These are phyloP conservation scores for Colletotrichum lini DNA, from an alignment of 2,329 filamentous ascomycete species.

Conservation along the genomic window DNA sequence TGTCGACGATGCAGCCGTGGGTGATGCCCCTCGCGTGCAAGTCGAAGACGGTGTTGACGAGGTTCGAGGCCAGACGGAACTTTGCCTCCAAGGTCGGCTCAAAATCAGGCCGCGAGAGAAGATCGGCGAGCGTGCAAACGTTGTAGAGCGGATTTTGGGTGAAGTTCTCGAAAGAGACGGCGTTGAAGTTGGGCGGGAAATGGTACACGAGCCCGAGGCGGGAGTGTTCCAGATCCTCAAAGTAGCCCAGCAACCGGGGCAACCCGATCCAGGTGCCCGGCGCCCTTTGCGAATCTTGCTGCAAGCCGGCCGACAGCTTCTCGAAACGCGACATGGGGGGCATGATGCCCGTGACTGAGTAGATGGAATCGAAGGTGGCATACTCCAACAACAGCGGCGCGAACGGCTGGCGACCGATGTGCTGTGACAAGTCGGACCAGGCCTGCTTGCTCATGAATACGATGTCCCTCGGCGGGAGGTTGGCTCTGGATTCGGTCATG, in stretches of 20 bases:
- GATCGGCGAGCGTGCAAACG: slow-evolving; percentile 67
- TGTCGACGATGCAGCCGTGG: slow-evolving; percentile 79
- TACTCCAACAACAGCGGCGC: slow-evolving; percentile 79
- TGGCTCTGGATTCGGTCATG: slow-evolving; percentile 45
- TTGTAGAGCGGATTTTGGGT: slow-evolving; percentile 66
- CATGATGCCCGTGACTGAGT: slow-evolving; percentile 73
- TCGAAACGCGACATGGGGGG: slow-evolving; percentile 76
- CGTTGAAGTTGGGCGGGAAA: slow-evolving; percentile 76
- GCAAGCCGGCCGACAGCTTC: slow-evolving; percentile 72
- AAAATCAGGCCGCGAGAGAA: slow-evolving; percentile 66
- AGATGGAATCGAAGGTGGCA: slow-evolving; percentile 74
- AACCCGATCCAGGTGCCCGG: slow-evolving; percentile 73
- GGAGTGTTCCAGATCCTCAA: slow-evolving; percentile 79
- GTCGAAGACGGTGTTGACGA: slow-evolving; percentile 80
- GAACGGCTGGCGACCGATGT: slow-evolving; percentile 61
- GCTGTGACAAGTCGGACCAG: slow-evolving; percentile 63
- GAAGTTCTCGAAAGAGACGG: slow-evolving; percentile 67
- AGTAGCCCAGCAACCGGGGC: slow-evolving; percentile 76
- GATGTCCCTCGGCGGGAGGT: slow-evolving; percentile 59
- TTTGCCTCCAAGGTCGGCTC: slow-evolving; percentile 82
- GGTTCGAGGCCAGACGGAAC: slow-evolving; percentile 80
- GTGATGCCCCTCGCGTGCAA: slow-evolving; percentile 78
- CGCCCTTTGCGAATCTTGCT: slow-evolving; percentile 65
- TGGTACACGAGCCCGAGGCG: slow-evolving; percentile 83
- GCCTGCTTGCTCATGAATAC: slow-evolving; percentile 65